Conservation (phyloP, 139 green algal species). For the Penium margaritaceum region DNA sequence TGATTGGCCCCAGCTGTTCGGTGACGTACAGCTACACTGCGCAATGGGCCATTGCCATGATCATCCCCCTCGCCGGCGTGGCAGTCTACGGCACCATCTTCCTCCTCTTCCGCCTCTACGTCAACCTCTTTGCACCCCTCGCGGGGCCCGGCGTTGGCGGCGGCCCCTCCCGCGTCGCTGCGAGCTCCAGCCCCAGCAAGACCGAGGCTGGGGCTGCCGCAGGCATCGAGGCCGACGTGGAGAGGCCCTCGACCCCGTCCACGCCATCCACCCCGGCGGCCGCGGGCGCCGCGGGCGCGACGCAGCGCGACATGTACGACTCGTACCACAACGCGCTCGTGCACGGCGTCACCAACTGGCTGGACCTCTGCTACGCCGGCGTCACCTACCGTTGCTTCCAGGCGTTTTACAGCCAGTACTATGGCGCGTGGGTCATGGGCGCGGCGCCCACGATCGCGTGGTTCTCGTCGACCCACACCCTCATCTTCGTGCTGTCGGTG, state of each 20-base stretch:
- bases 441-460: neutral
- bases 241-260: too few species aligned
- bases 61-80: neutral
- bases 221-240: too few species aligned
- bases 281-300: neutral
- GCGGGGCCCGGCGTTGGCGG: too few species aligned
- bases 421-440: neutral
- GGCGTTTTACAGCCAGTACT: neutral
- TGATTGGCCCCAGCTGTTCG: neutral
- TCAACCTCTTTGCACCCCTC: neutral
- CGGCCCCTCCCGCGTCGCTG: neutral
- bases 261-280: too few species aligned
- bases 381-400: constrained; percentile 8
- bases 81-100: neutral
- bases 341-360: constrained; percentile 7
- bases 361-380: neutral
- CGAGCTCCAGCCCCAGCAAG: neutral
- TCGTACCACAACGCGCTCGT: neutral
- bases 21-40: neutral
- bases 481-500: neutral
- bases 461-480: neutral
- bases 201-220: too few species aligned
- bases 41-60: neutral
- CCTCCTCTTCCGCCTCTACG: neutral
- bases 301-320: neutral